Conservation (phyloP, 2,329 filamentous ascomycete genomes). For the Colletotrichum navitas region DNA sequence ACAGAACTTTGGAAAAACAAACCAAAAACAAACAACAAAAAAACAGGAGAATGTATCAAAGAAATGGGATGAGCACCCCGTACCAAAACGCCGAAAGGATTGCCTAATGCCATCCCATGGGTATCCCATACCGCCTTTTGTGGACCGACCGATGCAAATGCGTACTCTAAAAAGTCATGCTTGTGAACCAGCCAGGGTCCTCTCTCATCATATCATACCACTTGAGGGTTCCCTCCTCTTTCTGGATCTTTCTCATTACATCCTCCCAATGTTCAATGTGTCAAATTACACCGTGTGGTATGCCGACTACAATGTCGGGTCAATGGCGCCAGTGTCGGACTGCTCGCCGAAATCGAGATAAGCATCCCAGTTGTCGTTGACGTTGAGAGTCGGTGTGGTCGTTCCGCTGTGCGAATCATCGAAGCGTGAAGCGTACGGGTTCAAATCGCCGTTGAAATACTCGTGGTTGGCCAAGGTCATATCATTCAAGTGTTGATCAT, state of each 20-base stretch:
- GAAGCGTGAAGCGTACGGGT: slow-evolving; percentile 28
- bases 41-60: background rate
- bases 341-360: slow-evolving; percentile 44
- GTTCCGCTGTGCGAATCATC: slow-evolving; percentile 10
- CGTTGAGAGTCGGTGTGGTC: slow-evolving; percentile 15
- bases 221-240: slow-evolving; percentile 35
- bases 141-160: slow-evolving; percentile 40
- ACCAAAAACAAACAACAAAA: too few species aligned
- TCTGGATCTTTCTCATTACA: slow-evolving; percentile 46
- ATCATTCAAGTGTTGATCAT: slow-evolving; percentile 15
- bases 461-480: slow-evolving; percentile 18
- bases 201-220: slow-evolving; percentile 26
- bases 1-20: slow-evolving; percentile 2
- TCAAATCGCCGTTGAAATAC: slow-evolving; percentile 32
- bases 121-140: slow-evolving; percentile 31
- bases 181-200: slow-evolving; percentile 34
- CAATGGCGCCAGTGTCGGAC: slow-evolving; percentile 21
- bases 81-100: slow-evolving; percentile 21
- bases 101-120: slow-evolving; percentile 25
- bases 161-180: slow-evolving; percentile 42
- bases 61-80: background rate
- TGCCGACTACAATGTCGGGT: slow-evolving; percentile 22
- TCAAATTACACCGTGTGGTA: slow-evolving; percentile 6
- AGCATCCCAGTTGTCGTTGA: slow-evolving; percentile 29
- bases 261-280: slow-evolving; percentile 11